Conservation (phyloP, 441 rosid species). For the Populus hybrid region DNA sequence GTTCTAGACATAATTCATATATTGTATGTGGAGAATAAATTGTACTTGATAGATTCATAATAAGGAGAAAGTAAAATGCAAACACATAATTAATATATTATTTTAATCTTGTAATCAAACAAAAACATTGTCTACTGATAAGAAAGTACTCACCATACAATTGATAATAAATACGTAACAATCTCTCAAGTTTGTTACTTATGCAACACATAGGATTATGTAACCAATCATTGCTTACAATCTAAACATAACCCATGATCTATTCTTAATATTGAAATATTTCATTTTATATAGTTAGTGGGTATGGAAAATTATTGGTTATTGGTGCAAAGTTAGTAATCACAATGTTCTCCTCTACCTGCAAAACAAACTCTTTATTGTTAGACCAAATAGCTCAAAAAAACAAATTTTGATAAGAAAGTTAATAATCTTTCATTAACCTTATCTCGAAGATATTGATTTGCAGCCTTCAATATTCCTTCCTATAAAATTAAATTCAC, state of each 20-base stretch:
- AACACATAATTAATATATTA: not conserved
- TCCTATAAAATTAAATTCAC: conserved; percentile 41
- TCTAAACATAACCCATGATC: too few relatives aligned
- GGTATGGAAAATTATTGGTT: conserved; percentile 44
- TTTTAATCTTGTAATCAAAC: not conserved
- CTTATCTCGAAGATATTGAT: conserved; percentile 71
- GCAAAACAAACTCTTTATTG: conserved; percentile 4
- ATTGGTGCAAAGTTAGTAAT: conserved; percentile 38
- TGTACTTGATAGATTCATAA: too few relatives aligned
- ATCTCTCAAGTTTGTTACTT: not conserved
- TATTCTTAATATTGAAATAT: conserved; percentile 44
- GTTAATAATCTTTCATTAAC: conserved; percentile 25
- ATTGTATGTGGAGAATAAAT: too few relatives aligned
- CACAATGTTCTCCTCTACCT: conserved; percentile 61
- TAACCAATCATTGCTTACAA: not conserved
- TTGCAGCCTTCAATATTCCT: conserved; percentile 71
- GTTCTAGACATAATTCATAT: too few relatives aligned
- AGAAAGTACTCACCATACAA: not conserved
- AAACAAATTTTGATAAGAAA: not conserved
- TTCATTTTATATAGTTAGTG: conserved; percentile 57
- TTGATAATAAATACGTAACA: not conserved
- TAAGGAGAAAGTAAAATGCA: not conserved
- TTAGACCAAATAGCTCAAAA: not conserved
- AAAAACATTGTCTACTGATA: not conserved
- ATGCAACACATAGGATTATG: not conserved